phyloP scores from a whole-genome alignment of 352 stramenopile species.

The Elongisporangium anandrum region DNA sequence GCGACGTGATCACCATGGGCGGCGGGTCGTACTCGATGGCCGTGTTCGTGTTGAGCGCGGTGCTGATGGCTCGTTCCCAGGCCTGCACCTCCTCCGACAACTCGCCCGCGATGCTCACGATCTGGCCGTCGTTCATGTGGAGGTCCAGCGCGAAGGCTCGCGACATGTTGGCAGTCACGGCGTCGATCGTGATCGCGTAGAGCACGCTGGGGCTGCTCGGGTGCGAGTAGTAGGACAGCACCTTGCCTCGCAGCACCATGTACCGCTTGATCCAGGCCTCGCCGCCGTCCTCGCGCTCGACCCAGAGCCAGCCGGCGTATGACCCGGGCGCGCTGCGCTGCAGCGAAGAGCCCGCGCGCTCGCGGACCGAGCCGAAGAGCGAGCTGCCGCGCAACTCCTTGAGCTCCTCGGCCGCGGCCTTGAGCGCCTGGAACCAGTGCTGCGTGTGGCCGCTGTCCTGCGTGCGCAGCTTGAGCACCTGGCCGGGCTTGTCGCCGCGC shows the following conservation, averaged over 20 bases:
- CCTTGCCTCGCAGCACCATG: constrained; percentile 38
- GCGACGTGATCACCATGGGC: neutral
- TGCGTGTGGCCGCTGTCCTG: constrained; percentile 43
- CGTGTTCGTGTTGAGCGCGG: constrained; percentile 6
- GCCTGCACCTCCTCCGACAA: constrained; percentile 22
- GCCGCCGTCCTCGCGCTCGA: constrained; percentile 18
- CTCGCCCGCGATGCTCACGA: constrained; percentile 18
- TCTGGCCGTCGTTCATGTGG: constrained; percentile 4
- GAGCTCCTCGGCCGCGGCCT: constrained; percentile 30
- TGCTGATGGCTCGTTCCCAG: constrained; percentile 20
- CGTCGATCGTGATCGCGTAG: neutral
- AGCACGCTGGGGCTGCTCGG: constrained; percentile 8
- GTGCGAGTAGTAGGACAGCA: constrained; percentile 47
- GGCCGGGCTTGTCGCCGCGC: constrained; percentile 39
- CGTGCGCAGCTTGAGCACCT: constrained; percentile 67
- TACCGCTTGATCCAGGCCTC: constrained; percentile 56
- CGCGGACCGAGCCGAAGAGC: neutral
- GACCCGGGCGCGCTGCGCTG: neutral
- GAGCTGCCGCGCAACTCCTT: constrained; percentile 2
- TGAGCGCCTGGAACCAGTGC: constrained; percentile 42
- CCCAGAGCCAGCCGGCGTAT: constrained; percentile 26
- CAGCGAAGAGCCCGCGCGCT: neutral
- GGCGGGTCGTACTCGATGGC: neutral
- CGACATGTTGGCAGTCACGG: constrained; percentile 19
- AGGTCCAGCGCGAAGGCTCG: constrained; percentile 14